Base-by-base conservation (phyloP, 1,284 basidiomycete genomes). In the Cryptococcus depauperatus region DNA sequence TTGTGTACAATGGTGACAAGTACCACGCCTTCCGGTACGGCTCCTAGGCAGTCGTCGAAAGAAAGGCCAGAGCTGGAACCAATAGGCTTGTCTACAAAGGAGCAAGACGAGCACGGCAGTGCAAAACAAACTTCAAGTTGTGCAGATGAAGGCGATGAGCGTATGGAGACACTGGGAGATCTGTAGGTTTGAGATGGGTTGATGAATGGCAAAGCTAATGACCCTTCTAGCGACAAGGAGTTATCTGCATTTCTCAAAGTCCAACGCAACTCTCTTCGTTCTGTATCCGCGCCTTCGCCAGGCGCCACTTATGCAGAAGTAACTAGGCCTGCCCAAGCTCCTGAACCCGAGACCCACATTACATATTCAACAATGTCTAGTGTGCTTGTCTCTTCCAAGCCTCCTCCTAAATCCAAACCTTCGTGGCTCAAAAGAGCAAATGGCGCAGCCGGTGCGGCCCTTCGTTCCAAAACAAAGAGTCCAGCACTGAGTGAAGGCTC, bases 381-480 rank as follows among this genome's bases (percentile, higher is more conserved):
- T 25, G 14, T 14, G 21, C 35, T 37, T 14, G 26, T 35, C 3
- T 34, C 40, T 19, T 18, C 43, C 13, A 64, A 58, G 44, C 59
- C 64, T 1, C 26, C 50, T 3, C 46, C 60, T 3, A 56, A 57
- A 28, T 46, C 56, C 13, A 67, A 67, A 48, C 61, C 64, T 4
- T 59, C 54, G 10, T 69, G 66, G 66, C 51, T 67, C 5, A 52
- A 57, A 48, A 54, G 66, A 10, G 63, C 63, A 0, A 59, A 55
- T 35, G 59, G 59, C 32, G 56, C 56, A 11, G 57, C 57, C 13
- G 51, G 50, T 5, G n/a, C n/a, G n/a, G n/a, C n/a, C n/a, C 43
- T 62, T 22, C 52, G 66, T 7, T 47, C 56, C 14, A 68, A 66
- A 38, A 62, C 63, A 13, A 57, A 56, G 22, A 59, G 56, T 1